Conservation (phyloP, 495 filamentous ascomycete species). For the Lichenothelia convexa region DNA sequence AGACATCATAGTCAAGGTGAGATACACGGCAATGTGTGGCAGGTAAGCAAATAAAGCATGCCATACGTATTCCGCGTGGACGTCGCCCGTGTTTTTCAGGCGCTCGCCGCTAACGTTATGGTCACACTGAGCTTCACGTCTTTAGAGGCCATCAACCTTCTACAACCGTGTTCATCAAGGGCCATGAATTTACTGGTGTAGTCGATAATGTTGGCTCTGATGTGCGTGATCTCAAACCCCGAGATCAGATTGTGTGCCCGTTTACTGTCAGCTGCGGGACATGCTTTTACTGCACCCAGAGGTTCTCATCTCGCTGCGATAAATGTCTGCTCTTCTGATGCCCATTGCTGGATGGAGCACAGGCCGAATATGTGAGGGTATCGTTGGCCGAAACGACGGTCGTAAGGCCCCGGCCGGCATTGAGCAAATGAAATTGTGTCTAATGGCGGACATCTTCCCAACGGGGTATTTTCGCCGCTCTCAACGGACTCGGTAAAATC, state of each 20-base stretch:
- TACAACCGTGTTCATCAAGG: constrained; percentile 1
- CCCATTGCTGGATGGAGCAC: not conserved
- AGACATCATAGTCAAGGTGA: not conserved
- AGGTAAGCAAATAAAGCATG: constrained; percentile 1
- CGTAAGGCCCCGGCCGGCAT: not conserved
- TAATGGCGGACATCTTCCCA: constrained; percentile 3
- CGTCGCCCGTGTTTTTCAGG: not conserved
- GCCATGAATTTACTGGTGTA: constrained; percentile 1
- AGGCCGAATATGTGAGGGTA: constrained; percentile 3
- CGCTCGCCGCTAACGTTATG: not conserved
- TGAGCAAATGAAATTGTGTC: not conserved
- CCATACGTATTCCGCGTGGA: constrained; percentile 1
- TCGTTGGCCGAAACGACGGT: constrained; percentile 1
- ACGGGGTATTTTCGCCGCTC: constrained; percentile 1
- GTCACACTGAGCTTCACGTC: not conserved
- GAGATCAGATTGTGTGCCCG: constrained; percentile 1
- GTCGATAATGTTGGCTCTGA: not conserved
- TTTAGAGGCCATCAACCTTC: not conserved
- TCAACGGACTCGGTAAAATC: not conserved
- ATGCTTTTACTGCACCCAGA: constrained; percentile 5
- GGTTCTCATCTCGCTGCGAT: not conserved
- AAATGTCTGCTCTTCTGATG: not conserved
- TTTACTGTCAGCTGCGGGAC: not conserved
- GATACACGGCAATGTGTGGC: not conserved
- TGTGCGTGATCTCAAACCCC: not conserved